Percentiles rank a stretch among this genome's conserved stretches.
Evolutionary conservation across 1,139 yeast species (phyloP).

Genomic region (Pneumocystis murina): DNA sequence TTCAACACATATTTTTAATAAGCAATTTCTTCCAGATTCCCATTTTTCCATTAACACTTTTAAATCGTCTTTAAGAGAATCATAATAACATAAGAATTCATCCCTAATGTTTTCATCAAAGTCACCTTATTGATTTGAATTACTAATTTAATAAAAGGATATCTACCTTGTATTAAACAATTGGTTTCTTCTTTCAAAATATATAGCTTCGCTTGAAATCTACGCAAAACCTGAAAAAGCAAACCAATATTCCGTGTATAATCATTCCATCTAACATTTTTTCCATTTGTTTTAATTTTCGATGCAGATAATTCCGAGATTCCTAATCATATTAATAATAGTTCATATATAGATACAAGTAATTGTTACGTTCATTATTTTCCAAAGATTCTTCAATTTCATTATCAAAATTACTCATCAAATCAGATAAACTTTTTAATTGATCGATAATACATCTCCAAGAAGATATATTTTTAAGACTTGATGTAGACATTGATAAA

Average conservation of each 20-base stretch:
- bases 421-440: constrained; percentile 19
- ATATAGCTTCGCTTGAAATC: constrained; percentile 26
- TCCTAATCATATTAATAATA: neutral
- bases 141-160: constrained; percentile 1
- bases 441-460: constrained; percentile 25
- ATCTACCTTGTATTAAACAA: constrained; percentile 15
- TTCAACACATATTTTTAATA: neutral
- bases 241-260: constrained; percentile 15
- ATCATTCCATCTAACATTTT: constrained; percentile 15
- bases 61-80: constrained; percentile 22
- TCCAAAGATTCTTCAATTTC: constrained; percentile 19
- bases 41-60: constrained; percentile 21
- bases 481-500: constrained; percentile 27
- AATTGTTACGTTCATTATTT: constrained; percentile 8
- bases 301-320: neutral
- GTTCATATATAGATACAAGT: neutral
- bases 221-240: constrained; percentile 21
- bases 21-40: constrained; percentile 19
- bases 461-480: constrained; percentile 20
- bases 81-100: constrained; percentile 18
- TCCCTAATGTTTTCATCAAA: constrained; percentile 4
- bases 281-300: constrained; percentile 1
- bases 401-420: constrained; percentile 19
- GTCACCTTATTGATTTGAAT: constrained; percentile 1
- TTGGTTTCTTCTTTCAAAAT: constrained; percentile 19